Base-by-base conservation (phyloP, 805 yeast species). In the Ogataea methylovora region DNA sequence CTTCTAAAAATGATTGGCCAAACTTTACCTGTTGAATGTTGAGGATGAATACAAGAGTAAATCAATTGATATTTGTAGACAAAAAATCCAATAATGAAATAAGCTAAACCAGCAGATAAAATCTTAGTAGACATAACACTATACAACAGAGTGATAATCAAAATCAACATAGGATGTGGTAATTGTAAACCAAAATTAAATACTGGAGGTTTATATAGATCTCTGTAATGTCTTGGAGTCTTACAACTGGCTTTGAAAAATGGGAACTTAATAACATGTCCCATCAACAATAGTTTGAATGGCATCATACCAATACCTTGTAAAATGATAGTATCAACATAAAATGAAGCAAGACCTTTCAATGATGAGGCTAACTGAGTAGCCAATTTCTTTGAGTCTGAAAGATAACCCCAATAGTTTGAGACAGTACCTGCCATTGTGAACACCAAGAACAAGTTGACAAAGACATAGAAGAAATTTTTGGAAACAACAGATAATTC, bases 1-100 rank as follows among this genome's bases (percentile, higher is more conserved):
- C 98, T 69, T 46, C 95, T 69, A 50, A 84, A 82, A 2, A 90
- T 79, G 32, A 87, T 64, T 0, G 96, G 95, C 97, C 97, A 90
- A 1, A 90, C 94, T 52, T 83, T 84, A 1, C 97, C 98, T 0
- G 96, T 92, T 0, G 96, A 87, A 59, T 92, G 97, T 25, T 94
- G 96, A 8, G 94, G 88, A 56, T 92, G 97, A 22, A 86, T 87
- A 63, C 92, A 81, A 0, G 95, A 82, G 54, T 85, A 90, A 43
- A 92, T 64, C 39, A 90, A 65, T 57, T 87, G 96, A 55, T 88
- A 90, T 59, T 90, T 90, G 69, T 79, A 86, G 8, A 88, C 95
- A 53, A 78, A 80, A 56, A 77, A 90, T 0, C 97, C 97, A 36
- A 86, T 61, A 12, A 84, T 57, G 53, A 90, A 90, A 56, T 92